Evolutionary conservation across 352 stramenopile genomes (phyloP).

Genomic region (Peronospora farinosa): DNA sequence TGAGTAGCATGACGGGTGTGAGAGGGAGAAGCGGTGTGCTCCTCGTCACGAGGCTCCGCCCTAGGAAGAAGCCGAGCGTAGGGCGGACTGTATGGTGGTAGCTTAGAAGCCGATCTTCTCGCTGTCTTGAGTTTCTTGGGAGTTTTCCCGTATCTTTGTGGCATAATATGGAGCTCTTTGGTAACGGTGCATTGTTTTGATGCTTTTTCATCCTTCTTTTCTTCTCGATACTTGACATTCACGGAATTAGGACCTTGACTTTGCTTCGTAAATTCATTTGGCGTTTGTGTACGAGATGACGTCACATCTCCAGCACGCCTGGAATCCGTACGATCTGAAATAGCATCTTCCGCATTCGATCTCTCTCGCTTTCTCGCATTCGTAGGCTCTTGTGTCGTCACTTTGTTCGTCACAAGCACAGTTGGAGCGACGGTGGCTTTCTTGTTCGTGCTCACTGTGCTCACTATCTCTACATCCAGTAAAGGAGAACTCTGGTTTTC

Average conservation of each 20-base stretch:
- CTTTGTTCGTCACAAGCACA: neutral
- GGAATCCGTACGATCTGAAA: conserved; percentile 1
- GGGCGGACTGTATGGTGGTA: conserved; percentile 11
- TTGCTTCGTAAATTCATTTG: neutral
- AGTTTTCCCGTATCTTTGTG: conserved; percentile 25
- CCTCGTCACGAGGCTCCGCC: conserved; percentile 1
- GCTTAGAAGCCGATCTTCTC: conserved; percentile 5
- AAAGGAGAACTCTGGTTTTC: neutral
- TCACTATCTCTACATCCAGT: neutral
- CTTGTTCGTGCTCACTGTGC: neutral
- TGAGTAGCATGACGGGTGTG: neutral
- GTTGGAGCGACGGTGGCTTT: neutral
- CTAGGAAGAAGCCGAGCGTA: conserved; percentile 5
- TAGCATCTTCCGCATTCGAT: conserved; percentile 2
- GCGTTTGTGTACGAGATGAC: neutral
- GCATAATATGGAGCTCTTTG: conserved; percentile 2
- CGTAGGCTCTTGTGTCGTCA: neutral
- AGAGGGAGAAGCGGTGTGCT: neutral
- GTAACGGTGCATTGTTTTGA: neutral
- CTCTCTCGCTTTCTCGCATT: conserved; percentile 1
- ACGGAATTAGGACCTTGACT: neutral
- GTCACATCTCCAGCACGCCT: neutral
- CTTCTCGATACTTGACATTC: neutral
- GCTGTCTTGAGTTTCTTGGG: conserved; percentile 15
- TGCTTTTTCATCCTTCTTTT: neutral